Evolutionary conservation across 305 asterid species (phyloP).

Genomic region (Ajuga reptans): DNA sequence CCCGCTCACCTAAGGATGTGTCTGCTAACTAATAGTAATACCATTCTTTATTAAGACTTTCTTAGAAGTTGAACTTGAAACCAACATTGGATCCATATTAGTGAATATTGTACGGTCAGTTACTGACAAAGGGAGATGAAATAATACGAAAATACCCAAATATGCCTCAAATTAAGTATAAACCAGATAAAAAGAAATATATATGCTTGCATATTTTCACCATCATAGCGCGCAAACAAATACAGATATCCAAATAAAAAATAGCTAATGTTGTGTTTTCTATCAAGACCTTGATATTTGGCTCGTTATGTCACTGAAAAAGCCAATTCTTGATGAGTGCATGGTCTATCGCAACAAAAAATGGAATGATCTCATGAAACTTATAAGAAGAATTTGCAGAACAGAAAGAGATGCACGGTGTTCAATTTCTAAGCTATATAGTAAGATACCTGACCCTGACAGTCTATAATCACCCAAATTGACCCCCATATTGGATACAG

Average conservation of each 20-base stretch:
- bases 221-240: background rate
- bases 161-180: background rate
- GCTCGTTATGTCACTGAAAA: background rate
- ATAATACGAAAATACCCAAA: background rate
- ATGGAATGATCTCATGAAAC: too few species aligned
- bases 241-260: background rate
- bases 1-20: constrained; percentile 4
- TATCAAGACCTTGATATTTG: background rate
- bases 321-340: background rate
- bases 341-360: too few species aligned
- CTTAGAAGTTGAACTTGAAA: background rate
- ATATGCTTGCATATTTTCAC: background rate
- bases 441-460: background rate
- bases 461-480: background rate
- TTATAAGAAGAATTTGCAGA: background rate
- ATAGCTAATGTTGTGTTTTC: background rate
- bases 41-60: background rate
- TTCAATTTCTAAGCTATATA: background rate
- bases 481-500: background rate
- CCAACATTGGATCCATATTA: background rate
- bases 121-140: background rate
- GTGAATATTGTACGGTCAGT: background rate
- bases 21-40: background rate
- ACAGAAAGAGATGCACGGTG: background rate
- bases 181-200: background rate